phyloP scores from a whole-genome alignment of 1,284 basidiomycete species.

The Austroboletus rostrupii region DNA sequence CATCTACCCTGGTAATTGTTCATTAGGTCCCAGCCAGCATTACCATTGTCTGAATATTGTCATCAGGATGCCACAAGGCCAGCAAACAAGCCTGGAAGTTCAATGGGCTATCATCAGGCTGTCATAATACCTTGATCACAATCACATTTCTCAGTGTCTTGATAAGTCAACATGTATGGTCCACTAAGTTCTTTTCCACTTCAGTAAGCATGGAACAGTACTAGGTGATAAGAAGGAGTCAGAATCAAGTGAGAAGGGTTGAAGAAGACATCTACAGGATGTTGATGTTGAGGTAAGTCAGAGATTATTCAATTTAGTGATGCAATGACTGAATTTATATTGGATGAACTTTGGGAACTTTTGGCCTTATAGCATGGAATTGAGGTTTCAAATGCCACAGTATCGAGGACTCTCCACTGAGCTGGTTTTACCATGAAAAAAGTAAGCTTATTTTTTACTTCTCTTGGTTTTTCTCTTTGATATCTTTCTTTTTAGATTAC shows the following conservation, averaged over 20 bases:
- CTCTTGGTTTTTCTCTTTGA: not conserved
- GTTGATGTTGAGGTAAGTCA: not conserved
- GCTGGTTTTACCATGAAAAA: constrained; percentile 17
- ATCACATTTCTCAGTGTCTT: not conserved
- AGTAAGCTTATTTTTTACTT: constrained; percentile 10
- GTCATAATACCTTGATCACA: not conserved
- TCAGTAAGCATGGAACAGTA: not conserved
- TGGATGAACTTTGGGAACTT: not conserved
- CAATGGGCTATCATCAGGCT: constrained; percentile 1
- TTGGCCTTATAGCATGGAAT: not conserved
- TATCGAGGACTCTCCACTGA: not conserved
- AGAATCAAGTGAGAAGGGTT: not conserved
- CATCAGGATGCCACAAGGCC: not conserved
- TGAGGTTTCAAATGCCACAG: not conserved
- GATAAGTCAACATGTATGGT: not conserved
- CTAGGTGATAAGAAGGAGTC: not conserved
- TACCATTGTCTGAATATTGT: not conserved
- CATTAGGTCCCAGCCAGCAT: not conserved
- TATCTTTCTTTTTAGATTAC: constrained; percentile 1
- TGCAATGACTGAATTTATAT: constrained; percentile 1
- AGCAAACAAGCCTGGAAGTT: not conserved
- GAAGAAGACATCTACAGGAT: not conserved
- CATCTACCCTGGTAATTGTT: not conserved
- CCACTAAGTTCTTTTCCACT: not conserved
- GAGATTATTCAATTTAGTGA: not conserved